Percentiles rank a stretch among this genome's conserved stretches.
Evolutionary conservation across 2,329 filamentous ascomycete species (phyloP).

Genomic region (Xylaria sp.): DNA sequence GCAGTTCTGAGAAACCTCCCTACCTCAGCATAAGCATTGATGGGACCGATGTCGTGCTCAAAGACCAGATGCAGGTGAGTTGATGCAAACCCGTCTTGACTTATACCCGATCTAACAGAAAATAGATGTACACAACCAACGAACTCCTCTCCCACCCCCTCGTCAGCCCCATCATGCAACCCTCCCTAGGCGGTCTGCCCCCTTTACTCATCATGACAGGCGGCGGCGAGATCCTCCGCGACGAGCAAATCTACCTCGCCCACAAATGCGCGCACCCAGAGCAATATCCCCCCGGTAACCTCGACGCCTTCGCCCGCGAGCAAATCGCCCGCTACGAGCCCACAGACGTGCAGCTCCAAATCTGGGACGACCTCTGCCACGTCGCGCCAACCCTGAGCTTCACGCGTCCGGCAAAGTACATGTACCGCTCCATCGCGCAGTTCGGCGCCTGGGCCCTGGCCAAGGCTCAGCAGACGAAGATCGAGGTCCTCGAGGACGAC

Average conservation of each 20-base stretch:
- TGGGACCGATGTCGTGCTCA: slow-evolving; percentile 65
- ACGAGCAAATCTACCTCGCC: slow-evolving; percentile 91
- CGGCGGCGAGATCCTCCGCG: slow-evolving; percentile 80
- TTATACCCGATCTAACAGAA: slow-evolving; percentile 14
- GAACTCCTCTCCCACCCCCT: slow-evolving; percentile 78
- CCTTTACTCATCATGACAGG: slow-evolving; percentile 82
- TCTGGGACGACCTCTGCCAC: slow-evolving; percentile 95
- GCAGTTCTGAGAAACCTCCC: slow-evolving; percentile 28
- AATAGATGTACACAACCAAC: slow-evolving; percentile 70
- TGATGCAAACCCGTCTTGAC: not conserved
- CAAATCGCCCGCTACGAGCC: slow-evolving; percentile 64
- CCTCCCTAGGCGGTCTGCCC: slow-evolving; percentile 82
- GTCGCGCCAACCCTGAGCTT: slow-evolving; percentile 91
- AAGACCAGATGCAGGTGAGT: slow-evolving; percentile 82
- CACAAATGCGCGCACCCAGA: slow-evolving; percentile 87
- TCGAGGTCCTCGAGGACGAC: slow-evolving; percentile 78
- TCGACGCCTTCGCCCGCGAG: slow-evolving; percentile 58
- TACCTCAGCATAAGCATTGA: slow-evolving; percentile 63
- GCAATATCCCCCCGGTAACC: slow-evolving; percentile 65
- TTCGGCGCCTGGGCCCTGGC: slow-evolving; percentile 91
- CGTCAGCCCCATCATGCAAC: slow-evolving; percentile 82
- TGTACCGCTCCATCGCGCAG: slow-evolving; percentile 88
- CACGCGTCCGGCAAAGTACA: slow-evolving; percentile 90
- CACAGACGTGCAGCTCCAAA: slow-evolving; percentile 87
- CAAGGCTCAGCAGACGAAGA: slow-evolving; percentile 69